phyloP scores from a whole-genome alignment of 1,284 basidiomycete genomes.

The Trametes versicolor region DNA sequence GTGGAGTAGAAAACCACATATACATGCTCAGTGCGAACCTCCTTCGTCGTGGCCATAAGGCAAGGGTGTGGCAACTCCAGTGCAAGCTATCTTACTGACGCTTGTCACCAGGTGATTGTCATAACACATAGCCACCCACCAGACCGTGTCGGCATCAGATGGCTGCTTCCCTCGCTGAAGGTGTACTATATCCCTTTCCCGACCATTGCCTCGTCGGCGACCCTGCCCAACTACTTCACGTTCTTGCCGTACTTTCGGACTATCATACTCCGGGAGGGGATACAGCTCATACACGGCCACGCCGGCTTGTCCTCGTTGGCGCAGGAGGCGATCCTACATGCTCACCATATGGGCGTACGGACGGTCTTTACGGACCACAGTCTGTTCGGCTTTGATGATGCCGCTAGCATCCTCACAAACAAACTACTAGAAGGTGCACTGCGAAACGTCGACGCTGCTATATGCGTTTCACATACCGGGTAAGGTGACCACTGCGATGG shows the following conservation, averaged over 20 bases:
- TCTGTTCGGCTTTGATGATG: slow-evolving; percentile 95
- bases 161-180: slow-evolving; percentile 88
- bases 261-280: slow-evolving; percentile 88
- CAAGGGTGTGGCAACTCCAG: slow-evolving; percentile 40
- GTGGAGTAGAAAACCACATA: slow-evolving; percentile 97
- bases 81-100: background rate
- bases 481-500: slow-evolving; percentile 46
- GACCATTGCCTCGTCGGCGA: slow-evolving; percentile 90
- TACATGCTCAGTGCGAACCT: slow-evolving; percentile 92
- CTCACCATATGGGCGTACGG: slow-evolving; percentile 83
- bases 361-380: slow-evolving; percentile 98
- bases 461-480: slow-evolving; percentile 99
- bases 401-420: slow-evolving; percentile 96
- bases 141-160: slow-evolving; percentile 88
- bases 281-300: slow-evolving; percentile 93
- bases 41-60: slow-evolving; percentile 88
- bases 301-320: slow-evolving; percentile 91
- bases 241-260: slow-evolving; percentile 92
- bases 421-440: slow-evolving; percentile 91
- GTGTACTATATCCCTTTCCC: slow-evolving; percentile 95
- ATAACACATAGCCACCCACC: slow-evolving; percentile 93
- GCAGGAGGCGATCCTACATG: slow-evolving; percentile 93
- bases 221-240: slow-evolving; percentile 94
- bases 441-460: slow-evolving; percentile 91
- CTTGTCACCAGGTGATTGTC: slow-evolving; percentile 79